Evolutionary conservation across 1,139 yeast genomes (phyloP), one percentile per base, ranked within the genome.

Genomic region (Geotrichum macrosporum): DNA sequence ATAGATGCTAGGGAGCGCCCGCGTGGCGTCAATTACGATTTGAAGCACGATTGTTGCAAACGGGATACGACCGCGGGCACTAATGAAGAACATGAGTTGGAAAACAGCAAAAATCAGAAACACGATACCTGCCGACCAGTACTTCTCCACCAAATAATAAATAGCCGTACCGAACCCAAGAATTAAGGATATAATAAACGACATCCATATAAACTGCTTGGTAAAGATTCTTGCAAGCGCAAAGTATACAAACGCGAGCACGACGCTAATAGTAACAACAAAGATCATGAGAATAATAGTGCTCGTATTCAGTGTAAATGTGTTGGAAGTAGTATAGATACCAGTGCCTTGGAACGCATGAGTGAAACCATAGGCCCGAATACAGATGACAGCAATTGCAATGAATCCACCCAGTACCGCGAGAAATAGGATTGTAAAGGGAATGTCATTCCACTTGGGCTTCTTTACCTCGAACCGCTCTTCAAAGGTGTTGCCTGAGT

Each of bases 121-220:
- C 35, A 84, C 88, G 53, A 85, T 71, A 3, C 87, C 95, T 0
- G 94, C 89, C 8, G 88, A 80, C 69, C 80, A 86, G 63, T 85
- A 82, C 31, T 72, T 68, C 34, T 57, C 61, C 4, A 58, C 61
- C 59, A 85, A 73, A 62, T 84, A 86, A 65, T 77, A 82, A 53
- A 86, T 78, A 5, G 87, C 77, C 4, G 95, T 81, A 12, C 84
- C 95, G 30, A 86, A 58, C 1, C 94, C 89, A 48, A 85, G 64
- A 1, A 81, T 59, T 26, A 85, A 71, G 59, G 86, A 87, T 42
- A 81, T 66, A 24, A 84, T 70, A 57, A 87, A 75, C 2, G 94
- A 86, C 21, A 79, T 67, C 49, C 77, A 75, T 56, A 89, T 84
- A 63, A 88, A 89, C 44, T 74, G 63, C 50, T 74, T 72, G 10